These are phyloP conservation scores for Talaromyces sp. DNA, from an alignment of 2,329 filamentous ascomycete species.

Conservation along the genomic window DNA sequence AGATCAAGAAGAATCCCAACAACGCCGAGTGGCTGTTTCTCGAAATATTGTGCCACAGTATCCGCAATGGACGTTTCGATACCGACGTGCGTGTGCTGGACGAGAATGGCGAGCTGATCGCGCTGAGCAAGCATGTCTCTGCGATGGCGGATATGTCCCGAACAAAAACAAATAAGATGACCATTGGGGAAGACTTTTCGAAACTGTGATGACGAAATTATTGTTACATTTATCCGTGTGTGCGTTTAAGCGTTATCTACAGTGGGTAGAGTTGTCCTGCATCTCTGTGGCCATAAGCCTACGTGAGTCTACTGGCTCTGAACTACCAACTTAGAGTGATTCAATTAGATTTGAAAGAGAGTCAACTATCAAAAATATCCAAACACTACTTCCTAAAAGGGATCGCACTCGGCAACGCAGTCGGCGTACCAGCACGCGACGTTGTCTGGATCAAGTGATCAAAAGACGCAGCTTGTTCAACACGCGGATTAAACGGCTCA, in stretches of 20 bases:
- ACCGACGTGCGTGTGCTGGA: constrained; percentile 6
- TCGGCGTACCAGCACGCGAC: constrained; percentile 10
- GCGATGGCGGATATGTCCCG: constrained; percentile 4
- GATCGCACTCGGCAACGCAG: neutral
- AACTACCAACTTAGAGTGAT: neutral
- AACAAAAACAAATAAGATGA: constrained; percentile 7
- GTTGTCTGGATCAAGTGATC: constrained; percentile 22
- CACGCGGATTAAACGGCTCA: constrained; percentile 32
- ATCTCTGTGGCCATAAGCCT: too few species aligned
- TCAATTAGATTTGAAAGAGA: neutral
- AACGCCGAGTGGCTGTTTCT: constrained; percentile 10
- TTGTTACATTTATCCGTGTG: neutral
- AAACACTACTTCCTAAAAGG: neutral
- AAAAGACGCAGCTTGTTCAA: constrained; percentile 35
- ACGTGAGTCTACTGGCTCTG: too few species aligned
- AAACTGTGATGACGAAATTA: neutral
- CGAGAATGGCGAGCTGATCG: constrained; percentile 6
- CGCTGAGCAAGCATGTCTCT: constrained; percentile 6
- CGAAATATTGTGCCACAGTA: constrained; percentile 1
- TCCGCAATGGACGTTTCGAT: constrained; percentile 7
- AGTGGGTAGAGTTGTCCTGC: neutral
- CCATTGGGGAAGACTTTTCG: constrained; percentile 1
- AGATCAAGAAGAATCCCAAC: constrained; percentile 7
- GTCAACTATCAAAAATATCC: neutral
- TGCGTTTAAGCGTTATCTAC: neutral